Evolutionary conservation across 352 stramenopile genomes (phyloP).

Genomic region (Pythium rhizo-oryzae): DNA sequence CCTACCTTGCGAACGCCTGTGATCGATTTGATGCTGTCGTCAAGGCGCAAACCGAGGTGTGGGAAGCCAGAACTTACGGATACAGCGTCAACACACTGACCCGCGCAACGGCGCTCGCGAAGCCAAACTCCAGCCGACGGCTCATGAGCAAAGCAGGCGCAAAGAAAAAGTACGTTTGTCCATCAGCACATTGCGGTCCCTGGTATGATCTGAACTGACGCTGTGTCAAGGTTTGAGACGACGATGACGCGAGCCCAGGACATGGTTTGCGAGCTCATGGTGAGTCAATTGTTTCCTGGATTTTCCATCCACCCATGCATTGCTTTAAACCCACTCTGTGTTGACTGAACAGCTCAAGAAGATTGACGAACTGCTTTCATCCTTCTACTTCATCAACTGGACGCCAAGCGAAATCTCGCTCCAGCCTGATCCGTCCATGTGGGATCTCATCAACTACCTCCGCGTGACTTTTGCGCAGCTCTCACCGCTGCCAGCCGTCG

Average conservation of each 20-base stretch:
- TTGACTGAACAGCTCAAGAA: conserved; percentile 63
- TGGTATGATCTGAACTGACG: not conserved
- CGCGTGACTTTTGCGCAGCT: conserved; percentile 78
- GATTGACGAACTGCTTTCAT: conserved; percentile 75
- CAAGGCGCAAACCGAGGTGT: conserved; percentile 67
- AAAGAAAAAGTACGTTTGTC: conserved; percentile 77
- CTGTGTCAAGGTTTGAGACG: conserved; percentile 53
- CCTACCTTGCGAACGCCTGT: conserved; percentile 66
- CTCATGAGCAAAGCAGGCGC: conserved; percentile 67
- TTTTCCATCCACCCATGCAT: too few species aligned
- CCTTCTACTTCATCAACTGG: conserved; percentile 84
- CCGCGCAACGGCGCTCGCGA: conserved; percentile 29
- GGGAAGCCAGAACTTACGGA: conserved; percentile 68
- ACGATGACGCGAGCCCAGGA: conserved; percentile 81
- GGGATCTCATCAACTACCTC: conserved; percentile 85
- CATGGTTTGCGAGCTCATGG: conserved; percentile 86
- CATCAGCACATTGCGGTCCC: too few species aligned
- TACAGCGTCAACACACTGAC: conserved; percentile 71
- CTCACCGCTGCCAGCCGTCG: conserved; percentile 48
- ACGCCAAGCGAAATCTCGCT: conserved; percentile 52
- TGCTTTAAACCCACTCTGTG: not conserved
- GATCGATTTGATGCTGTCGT: conserved; percentile 66
- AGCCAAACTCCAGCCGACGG: conserved; percentile 52
- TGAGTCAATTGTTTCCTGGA: conserved; percentile 24
- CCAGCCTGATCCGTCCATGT: conserved; percentile 77